Evolutionary conservation across 169 alveolate species (phyloP).

Genomic region (Cryptosporidium ubiquitum): DNA sequence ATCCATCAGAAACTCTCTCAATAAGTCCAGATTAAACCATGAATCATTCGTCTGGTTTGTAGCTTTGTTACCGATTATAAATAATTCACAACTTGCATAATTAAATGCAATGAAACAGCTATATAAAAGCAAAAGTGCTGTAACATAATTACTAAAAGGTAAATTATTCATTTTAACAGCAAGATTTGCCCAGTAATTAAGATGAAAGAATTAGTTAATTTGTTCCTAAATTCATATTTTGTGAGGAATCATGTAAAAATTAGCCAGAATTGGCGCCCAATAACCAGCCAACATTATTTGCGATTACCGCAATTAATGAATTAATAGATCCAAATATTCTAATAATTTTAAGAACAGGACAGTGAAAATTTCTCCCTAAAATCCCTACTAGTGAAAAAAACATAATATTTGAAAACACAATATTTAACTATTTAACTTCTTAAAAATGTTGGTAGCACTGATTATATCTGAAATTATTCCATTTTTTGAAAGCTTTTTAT

Average conservation of each 20-base stretch:
- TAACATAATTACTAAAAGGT: background rate
- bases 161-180: conserved; percentile 9
- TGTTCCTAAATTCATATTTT: background rate
- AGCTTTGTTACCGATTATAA: background rate
- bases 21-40: conserved; percentile 37
- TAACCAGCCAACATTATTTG: background rate
- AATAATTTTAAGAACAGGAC: background rate
- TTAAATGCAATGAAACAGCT: background rate
- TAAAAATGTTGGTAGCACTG: conserved; percentile 28
- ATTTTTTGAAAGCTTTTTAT: conserved; percentile 1
- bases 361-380: background rate
- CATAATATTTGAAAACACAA: background rate
- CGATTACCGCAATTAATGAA: background rate
- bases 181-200: background rate
- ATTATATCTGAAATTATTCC: conserved; percentile 46
- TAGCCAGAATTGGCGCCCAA: background rate
- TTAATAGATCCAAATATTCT: background rate
- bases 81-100: background rate
- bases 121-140: background rate
- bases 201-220: background rate
- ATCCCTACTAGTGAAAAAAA: background rate
- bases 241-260: conserved; percentile 29
- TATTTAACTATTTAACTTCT: background rate
- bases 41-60: conserved; percentile 17
- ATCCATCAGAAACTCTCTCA: conserved; percentile 21